Conservation (phyloP, 805 yeast species). For the Maudiozyma bulderi region DNA sequence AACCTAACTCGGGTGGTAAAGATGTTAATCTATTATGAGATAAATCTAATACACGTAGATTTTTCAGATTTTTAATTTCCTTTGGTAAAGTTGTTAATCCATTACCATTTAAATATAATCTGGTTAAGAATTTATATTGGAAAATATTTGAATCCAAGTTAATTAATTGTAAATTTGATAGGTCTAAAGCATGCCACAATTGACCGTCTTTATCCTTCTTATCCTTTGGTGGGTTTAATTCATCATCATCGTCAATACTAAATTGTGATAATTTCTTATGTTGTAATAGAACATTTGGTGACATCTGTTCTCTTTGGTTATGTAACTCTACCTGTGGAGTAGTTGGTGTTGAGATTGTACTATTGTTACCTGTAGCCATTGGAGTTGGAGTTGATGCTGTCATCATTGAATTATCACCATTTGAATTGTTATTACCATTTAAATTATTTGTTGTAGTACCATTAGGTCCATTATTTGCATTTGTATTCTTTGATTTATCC, state of each 20-base stretch:
- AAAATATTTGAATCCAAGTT: constrained; percentile 65
- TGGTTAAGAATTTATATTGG: constrained; percentile 74
- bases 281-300: constrained; percentile 27
- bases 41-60: constrained; percentile 74
- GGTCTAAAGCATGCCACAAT: constrained; percentile 88
- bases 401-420: constrained; percentile 3
- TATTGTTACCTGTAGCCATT: constrained; percentile 13
- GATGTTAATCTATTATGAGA: constrained; percentile 63
- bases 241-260: constrained; percentile 44
- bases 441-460: neutral
- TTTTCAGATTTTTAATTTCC: constrained; percentile 55
- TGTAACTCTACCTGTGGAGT: constrained; percentile 25
- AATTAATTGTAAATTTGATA: constrained; percentile 79
- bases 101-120: constrained; percentile 81
- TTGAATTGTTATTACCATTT: neutral
- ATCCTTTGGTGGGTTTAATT: constrained; percentile 15
- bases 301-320: constrained; percentile 13
- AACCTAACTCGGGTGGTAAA: constrained; percentile 80
- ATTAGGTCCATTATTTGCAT: neutral
- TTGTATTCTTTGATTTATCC: constrained; percentile 2
- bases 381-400: constrained; percentile 11
- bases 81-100: constrained; percentile 60
- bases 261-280: constrained; percentile 35
- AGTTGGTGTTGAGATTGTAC: constrained; percentile 26
- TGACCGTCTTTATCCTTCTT: constrained; percentile 43